Evolutionary conservation across 495 filamentous ascomycete genomes (phyloP).

Genomic region (Penicillium simplicissimum): DNA sequence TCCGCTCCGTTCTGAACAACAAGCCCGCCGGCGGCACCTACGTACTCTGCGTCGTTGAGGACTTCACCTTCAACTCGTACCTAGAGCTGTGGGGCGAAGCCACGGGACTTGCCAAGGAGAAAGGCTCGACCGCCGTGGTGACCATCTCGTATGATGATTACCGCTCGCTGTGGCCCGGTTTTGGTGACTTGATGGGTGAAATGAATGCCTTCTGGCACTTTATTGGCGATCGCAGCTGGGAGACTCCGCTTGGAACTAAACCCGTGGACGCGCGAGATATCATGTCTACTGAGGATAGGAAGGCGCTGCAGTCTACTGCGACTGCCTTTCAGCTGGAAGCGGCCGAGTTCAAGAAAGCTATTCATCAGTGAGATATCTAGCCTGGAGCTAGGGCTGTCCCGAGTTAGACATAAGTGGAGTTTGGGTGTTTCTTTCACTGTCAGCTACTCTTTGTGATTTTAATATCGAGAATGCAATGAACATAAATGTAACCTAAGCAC

Average conservation of each 20-base stretch:
- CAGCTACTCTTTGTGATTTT: too few relatives aligned
- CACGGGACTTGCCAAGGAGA: background rate
- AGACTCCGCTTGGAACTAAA: background rate
- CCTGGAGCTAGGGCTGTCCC: too few relatives aligned
- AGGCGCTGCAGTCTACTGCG: background rate
- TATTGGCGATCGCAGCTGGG: background rate
- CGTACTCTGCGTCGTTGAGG: background rate
- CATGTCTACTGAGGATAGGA: background rate
- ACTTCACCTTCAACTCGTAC: background rate
- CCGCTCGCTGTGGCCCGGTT: background rate
- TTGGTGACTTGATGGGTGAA: background rate
- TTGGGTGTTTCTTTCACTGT: too few relatives aligned
- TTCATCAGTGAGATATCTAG: background rate
- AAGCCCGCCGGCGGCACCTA: background rate
- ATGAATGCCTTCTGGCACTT: background rate
- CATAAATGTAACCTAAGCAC: too few relatives aligned
- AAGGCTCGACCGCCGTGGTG: background rate
- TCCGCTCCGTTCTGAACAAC: background rate
- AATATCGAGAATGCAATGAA: too few relatives aligned
- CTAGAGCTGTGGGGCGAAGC: background rate
- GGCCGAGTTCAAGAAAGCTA: background rate
- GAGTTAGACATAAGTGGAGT: too few relatives aligned
- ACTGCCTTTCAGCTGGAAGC: background rate
- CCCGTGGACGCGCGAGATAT: background rate
- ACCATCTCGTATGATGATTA: background rate